Percentiles rank a stretch among this genome's conserved stretches.
These are phyloP conservation scores for Tulasnella sp. DNA, from an alignment of 768 basidiomycete genomes.

Conservation along the genomic window DNA sequence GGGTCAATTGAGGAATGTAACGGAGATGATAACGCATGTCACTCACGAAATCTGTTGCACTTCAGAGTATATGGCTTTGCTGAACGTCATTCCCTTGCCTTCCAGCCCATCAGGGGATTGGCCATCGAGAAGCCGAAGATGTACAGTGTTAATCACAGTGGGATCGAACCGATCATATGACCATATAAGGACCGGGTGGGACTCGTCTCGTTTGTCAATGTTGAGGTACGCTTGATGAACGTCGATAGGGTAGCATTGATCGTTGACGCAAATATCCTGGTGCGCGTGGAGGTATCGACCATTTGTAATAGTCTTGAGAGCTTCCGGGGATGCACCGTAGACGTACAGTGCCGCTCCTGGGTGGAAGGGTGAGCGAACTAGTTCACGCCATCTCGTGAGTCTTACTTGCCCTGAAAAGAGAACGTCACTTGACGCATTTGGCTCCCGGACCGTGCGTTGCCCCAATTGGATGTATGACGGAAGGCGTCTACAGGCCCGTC, in stretches of 20 bases:
- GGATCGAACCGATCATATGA: not conserved
- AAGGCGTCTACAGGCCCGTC: not conserved
- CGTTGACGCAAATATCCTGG: not conserved
- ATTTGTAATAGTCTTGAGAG: not conserved
- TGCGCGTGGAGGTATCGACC: not conserved
- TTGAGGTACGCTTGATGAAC: slow-evolving; percentile 1
- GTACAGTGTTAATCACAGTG: not conserved
- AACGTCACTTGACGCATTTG: not conserved
- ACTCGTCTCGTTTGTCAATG: not conserved
- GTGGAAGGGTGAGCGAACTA: not conserved
- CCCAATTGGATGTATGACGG: not conserved
- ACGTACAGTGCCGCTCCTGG: not conserved
- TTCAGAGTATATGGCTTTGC: not conserved
- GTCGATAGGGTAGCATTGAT: not conserved
- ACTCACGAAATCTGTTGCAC: not conserved
- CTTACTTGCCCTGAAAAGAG: not conserved
- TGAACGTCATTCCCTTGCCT: not conserved
- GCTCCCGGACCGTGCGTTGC: not conserved
- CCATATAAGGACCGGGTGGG: not conserved
- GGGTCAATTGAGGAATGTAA: not conserved
- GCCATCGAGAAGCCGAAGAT: not conserved
- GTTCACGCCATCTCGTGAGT: not conserved
- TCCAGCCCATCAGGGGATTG: not conserved
- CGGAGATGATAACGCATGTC: not conserved
- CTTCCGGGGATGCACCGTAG: not conserved